Conservation (phyloP, 208 protist genomes). For the Willaertia magna region DNA sequence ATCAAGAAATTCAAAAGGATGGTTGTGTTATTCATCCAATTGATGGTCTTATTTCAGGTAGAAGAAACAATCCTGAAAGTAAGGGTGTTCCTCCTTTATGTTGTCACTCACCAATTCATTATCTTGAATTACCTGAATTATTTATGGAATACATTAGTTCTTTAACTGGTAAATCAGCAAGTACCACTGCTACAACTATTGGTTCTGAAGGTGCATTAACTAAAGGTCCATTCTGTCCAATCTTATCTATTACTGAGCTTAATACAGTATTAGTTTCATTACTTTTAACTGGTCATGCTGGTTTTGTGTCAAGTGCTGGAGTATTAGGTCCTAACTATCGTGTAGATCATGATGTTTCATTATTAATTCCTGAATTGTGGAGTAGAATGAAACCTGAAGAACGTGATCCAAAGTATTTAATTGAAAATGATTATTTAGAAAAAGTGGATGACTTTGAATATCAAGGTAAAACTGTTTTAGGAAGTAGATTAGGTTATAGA, state of each 20-base stretch:
- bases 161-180: slow-evolving; percentile 37
- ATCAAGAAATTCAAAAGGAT: neutral
- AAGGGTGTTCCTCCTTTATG: neutral
- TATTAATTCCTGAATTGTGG: slow-evolving; percentile 37
- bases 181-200: slow-evolving; percentile 28
- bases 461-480: slow-evolving; percentile 26
- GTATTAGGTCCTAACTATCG: slow-evolving; percentile 16
- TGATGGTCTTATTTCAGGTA: neutral
- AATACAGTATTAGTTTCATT: slow-evolving; percentile 21
- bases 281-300: neutral
- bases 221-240: slow-evolving; percentile 39
- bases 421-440: slow-evolving; percentile 23
- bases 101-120: slow-evolving; percentile 36
- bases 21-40: neutral
- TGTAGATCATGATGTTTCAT: slow-evolving; percentile 35
- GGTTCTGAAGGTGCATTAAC: slow-evolving; percentile 40
- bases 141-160: slow-evolving; percentile 32
- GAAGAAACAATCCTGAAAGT: neutral
- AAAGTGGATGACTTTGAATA: slow-evolving; percentile 31
- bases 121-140: slow-evolving; percentile 36
- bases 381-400: slow-evolving; percentile 29
- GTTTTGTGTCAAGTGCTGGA: slow-evolving; percentile 19
- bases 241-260: slow-evolving; percentile 18
- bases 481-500: slow-evolving; percentile 33
- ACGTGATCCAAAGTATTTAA: slow-evolving; percentile 20